Evolutionary conservation across 2,329 filamentous ascomycete genomes (phyloP), one percentile per base, ranked within the genome.

Genomic region (Pyrenophora tritici-repentis): DNA sequence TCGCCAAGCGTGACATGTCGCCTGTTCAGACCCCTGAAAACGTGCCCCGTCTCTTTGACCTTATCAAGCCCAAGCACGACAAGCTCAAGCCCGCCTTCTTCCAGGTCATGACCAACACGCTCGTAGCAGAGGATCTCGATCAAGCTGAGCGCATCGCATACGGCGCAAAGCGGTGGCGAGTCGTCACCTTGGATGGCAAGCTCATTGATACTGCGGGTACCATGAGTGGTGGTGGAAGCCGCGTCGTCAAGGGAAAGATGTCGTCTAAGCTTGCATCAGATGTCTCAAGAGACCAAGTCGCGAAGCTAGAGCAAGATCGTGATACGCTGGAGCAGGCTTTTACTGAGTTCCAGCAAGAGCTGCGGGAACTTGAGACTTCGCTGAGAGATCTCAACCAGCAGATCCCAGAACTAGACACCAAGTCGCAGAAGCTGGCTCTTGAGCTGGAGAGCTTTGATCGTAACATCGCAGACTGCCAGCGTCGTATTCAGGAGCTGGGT

Each of bases 141-240:
- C 94, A 99, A 72, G 95, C 94, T 2, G 97, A 97, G 74, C 87
- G 94, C 39, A 97, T 99, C 60, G 94, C 94, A 6, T 99, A 97
- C 66, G 93, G 94, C 35, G 90, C 90, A 38, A 90, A 86, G 78
- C 81, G 94, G 73, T 99, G 94, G 94, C 87, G 94, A 59, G 94
- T 99, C 3, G 94, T 99, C 34, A 99, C 94, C 0, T 83, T 99
- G 2, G 91, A 92, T 54, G 94, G 94, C 41, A 92, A 97, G 73
- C 82, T 99, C 44, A 97, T 99, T 61, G 94, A 99, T 77, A 95
- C 95, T 72, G 97, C 93, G 1, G 94, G 94, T 80, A 97, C 94
- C 31, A 97, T 99, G 94, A 96, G 90, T 51, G 94, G 94, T 79
- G 94, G 94, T 80, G 94, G 94, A 49, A 93, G 85, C 38, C 89